Conservation (phyloP, 1,139 yeast genomes). For the Kodamaea derodonti region DNA sequence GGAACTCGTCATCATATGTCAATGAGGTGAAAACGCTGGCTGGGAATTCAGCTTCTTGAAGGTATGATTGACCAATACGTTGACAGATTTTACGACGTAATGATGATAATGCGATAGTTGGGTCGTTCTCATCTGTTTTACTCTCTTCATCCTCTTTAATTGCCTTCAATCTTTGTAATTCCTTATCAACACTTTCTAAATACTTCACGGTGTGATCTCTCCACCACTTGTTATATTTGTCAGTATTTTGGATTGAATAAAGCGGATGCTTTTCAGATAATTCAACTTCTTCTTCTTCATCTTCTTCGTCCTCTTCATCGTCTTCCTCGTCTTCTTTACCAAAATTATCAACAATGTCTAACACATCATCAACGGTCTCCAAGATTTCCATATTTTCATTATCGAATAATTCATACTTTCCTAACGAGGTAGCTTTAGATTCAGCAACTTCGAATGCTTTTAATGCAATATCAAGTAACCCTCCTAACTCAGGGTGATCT, state of each 20-base stretch:
- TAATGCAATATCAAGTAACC: constrained; percentile 41
- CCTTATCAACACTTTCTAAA: constrained; percentile 31
- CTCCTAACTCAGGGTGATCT: constrained; percentile 26
- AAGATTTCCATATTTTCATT: constrained; percentile 47
- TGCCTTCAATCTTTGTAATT: constrained; percentile 11
- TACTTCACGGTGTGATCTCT: constrained; percentile 48
- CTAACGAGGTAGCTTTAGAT: constrained; percentile 21
- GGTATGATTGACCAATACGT: constrained; percentile 56
- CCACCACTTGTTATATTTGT: constrained; percentile 52
- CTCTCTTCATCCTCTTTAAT: constrained; percentile 10
- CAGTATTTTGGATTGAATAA: constrained; percentile 32
- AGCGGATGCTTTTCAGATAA: constrained; percentile 54
- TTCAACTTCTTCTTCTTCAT: constrained; percentile 26
- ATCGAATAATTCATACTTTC: constrained; percentile 28
- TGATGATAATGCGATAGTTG: constrained; percentile 18
- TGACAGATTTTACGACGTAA: constrained; percentile 40
- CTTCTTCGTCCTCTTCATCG: constrained; percentile 31
- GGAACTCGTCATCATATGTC: constrained; percentile 54
- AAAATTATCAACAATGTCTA: constrained; percentile 63
- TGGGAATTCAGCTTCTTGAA: constrained; percentile 63
- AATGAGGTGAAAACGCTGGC: constrained; percentile 52
- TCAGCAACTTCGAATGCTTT: constrained; percentile 45
- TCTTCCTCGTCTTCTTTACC: constrained; percentile 51
- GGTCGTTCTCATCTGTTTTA: not conserved
- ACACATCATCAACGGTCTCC: constrained; percentile 56